phyloP scores from a whole-genome alignment of 805 yeast genomes.

The Brettanomyces nanus region DNA sequence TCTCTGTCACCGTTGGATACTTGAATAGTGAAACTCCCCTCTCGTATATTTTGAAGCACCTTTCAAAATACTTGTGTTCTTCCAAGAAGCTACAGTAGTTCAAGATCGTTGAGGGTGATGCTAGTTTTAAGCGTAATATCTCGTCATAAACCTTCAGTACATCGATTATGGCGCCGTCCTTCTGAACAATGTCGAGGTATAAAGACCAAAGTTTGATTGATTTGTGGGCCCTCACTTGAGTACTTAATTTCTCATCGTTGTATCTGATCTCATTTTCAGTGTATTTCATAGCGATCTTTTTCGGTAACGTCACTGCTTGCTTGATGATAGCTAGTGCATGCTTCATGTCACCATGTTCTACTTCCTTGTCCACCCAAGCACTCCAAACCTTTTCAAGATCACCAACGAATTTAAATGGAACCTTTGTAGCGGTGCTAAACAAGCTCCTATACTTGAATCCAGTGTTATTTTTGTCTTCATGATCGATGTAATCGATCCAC shows the following conservation, averaged over 20 bases:
- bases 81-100: constrained; percentile 59
- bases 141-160: constrained; percentile 42
- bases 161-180: constrained; percentile 35
- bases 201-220: constrained; percentile 63
- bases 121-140: constrained; percentile 48
- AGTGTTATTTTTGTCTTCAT: constrained; percentile 45
- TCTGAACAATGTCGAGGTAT: constrained; percentile 64
- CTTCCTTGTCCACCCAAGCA: constrained; percentile 67
- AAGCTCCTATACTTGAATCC: constrained; percentile 30
- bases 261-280: constrained; percentile 17
- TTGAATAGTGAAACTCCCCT: constrained; percentile 54
- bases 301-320: constrained; percentile 23
- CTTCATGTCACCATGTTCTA: constrained; percentile 36
- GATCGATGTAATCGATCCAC: constrained; percentile 68
- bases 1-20: constrained; percentile 54
- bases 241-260: constrained; percentile 35
- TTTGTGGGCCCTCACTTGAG: constrained; percentile 53
- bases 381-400: constrained; percentile 66
- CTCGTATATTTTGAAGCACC: constrained; percentile 56
- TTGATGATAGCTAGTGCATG: constrained; percentile 29
- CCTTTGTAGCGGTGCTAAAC: constrained; percentile 51
- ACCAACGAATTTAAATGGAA: constrained; percentile 53
- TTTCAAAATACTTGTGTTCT: constrained; percentile 36
- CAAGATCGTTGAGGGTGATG: constrained; percentile 59
- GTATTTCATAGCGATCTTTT: constrained; percentile 3